Percentiles rank a stretch among this genome's conserved stretches.
Evolutionary conservation across 2,329 filamentous ascomycete genomes (phyloP).

Genomic region (Pyrenophora graminea): DNA sequence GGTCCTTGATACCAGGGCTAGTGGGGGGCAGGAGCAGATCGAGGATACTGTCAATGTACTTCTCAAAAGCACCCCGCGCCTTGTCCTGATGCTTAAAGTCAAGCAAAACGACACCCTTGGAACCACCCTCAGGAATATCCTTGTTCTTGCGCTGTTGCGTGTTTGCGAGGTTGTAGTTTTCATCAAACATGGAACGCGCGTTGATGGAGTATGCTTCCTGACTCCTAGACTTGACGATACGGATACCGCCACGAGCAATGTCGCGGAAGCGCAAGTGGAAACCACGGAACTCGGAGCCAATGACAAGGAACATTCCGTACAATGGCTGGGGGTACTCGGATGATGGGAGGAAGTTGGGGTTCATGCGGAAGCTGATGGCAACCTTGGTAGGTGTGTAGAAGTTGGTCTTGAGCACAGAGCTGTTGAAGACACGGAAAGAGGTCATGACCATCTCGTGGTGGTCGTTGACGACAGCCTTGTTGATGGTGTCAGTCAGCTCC

Average conservation of each 20-base stretch:
- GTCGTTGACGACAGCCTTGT: slow-evolving; percentile 66
- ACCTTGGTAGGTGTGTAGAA: slow-evolving; percentile 98
- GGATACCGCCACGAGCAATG: slow-evolving; percentile 94
- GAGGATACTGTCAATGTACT: slow-evolving; percentile 98
- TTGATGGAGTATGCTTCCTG: slow-evolving; percentile 97
- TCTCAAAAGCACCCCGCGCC: slow-evolving; percentile 90
- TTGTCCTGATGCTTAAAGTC: slow-evolving; percentile 95
- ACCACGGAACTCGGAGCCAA: slow-evolving; percentile 92
- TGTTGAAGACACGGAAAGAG: slow-evolving; percentile 95
- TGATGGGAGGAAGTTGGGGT: slow-evolving; percentile 84
- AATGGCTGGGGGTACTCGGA: slow-evolving; percentile 92
- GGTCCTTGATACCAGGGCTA: slow-evolving; percentile 98
- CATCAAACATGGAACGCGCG: slow-evolving; percentile 92
- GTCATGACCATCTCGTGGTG: slow-evolving; percentile 98
- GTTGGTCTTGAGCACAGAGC: slow-evolving; percentile 92
- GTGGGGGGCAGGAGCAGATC: slow-evolving; percentile 87
- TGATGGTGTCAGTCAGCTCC: slow-evolving; percentile 47
- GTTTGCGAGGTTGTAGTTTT: slow-evolving; percentile 98
- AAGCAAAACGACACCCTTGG: slow-evolving; percentile 95
- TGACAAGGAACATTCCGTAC: slow-evolving; percentile 98
- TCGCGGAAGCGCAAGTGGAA: slow-evolving; percentile 98
- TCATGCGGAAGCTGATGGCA: slow-evolving; percentile 91
- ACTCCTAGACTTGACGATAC: slow-evolving; percentile 97
- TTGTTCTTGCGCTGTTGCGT: slow-evolving; percentile 99
- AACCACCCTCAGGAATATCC: slow-evolving; percentile 97